Evolutionary conservation across 306 rosid species (phyloP), one percentile per base, ranked within the genome.

Genomic region (Quercus engelmannii): DNA sequence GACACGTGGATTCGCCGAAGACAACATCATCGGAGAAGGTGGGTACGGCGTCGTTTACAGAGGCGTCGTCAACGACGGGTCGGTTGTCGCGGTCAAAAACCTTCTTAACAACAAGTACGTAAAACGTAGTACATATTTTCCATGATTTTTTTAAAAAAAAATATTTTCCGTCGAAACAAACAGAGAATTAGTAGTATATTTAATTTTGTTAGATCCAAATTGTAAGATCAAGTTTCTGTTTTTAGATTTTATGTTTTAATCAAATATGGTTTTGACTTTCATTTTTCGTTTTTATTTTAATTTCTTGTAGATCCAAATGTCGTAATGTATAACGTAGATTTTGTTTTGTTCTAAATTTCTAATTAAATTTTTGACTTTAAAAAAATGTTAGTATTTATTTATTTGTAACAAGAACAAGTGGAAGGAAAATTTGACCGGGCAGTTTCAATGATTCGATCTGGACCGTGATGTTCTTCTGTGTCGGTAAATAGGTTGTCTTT

Each of bases 41-140:
- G 99, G 99, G 2, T 95, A 95, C 75, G 99, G 97, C 8, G 64
- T 95, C 69, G 99, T 95, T 20, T 95, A 89, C 80, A 85, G 91
- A 79, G 99, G 99, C 10, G 73, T 82, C 70, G 52, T 90, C 64
- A 88, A 80, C 71, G 98, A 95, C 80, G 93, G 92, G 1, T 90
- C 94, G 54, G 93, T 90, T 4, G 92, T 93, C 1, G 99, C 99
- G 20, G 98, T 95, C 13, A 95, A 95, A 87, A 93, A 93, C 81
- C 99, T 95, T 84, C 97, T 86, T 6, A 95, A 95, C 81, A 95
- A 95, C 86, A 95, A 95, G 99, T 95, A 91, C 30, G 93, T 41
- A 41, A 41, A 41, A 41, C 35, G 20, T 52, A 5, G 41, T 38
- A 69, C 10, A 6, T 17, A 61, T 62, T 79, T 79, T 79, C 83